A percentile compares a stretch with the other conserved stretches of the same genome.
These are phyloP conservation scores for Lichtheimia hyalospora DNA, from an alignment of 371 early-diverging fungal species.

Conservation along the genomic window DNA sequence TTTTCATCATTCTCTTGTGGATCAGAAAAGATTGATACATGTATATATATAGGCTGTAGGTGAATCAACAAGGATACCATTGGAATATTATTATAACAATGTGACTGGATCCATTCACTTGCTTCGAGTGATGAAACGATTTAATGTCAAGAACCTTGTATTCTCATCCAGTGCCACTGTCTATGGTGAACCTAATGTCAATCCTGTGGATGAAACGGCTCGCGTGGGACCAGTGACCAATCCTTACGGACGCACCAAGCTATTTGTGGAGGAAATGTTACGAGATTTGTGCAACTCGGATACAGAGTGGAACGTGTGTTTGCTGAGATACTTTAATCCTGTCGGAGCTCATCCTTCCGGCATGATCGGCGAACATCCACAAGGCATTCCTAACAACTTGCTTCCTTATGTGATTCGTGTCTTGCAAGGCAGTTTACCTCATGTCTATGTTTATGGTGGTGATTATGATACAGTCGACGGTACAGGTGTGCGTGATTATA, in stretches of 20 bases:
- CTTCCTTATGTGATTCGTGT: constrained; percentile 89
- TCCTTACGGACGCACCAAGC: constrained; percentile 89
- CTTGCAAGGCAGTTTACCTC: constrained; percentile 68
- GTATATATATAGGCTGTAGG: constrained; percentile 63
- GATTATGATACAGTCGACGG: constrained; percentile 90
- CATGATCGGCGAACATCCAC: constrained; percentile 86
- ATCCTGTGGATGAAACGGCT: constrained; percentile 64
- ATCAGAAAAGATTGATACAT: neutral
- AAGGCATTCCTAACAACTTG: constrained; percentile 84
- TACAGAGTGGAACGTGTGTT: constrained; percentile 61
- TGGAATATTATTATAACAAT: constrained; percentile 88
- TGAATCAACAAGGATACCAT: constrained; percentile 81
- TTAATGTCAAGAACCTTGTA: constrained; percentile 71
- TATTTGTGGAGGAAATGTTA: constrained; percentile 79
- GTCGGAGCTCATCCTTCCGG: constrained; percentile 88
- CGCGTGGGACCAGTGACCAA: constrained; percentile 67
- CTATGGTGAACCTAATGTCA: constrained; percentile 65
- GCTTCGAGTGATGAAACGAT: constrained; percentile 63
- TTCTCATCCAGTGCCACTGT: constrained; percentile 90
- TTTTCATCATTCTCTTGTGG: too few species aligned
- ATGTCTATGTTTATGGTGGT: constrained; percentile 78
- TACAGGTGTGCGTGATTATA: constrained; percentile 90
- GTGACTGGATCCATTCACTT: constrained; percentile 78
- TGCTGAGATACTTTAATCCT: constrained; percentile 90
- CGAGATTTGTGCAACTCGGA: constrained; percentile 65